Percentiles rank a stretch among this genome's conserved stretches.
phyloP scores from a whole-genome alignment of 441 rosid genomes.

The Croton laevigatus region DNA sequence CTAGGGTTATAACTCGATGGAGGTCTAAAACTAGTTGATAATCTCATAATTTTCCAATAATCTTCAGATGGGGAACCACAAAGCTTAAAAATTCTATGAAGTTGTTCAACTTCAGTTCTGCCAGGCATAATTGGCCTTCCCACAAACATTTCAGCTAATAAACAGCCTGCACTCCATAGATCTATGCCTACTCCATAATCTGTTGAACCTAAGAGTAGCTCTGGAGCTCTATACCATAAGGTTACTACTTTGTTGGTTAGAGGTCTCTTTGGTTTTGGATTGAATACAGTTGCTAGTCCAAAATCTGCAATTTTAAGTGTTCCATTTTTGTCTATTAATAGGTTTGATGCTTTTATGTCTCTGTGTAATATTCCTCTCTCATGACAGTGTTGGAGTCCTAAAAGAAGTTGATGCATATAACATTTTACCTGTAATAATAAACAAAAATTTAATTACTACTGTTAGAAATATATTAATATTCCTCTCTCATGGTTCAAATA shows the following conservation, averaged over 20 bases:
- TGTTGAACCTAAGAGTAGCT: constrained; percentile 65
- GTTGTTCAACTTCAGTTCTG: constrained; percentile 93
- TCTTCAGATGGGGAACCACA: constrained; percentile 85
- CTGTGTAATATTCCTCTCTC: constrained; percentile 78
- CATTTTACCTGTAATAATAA: constrained; percentile 51
- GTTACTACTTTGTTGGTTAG: constrained; percentile 84
- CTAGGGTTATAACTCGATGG: constrained; percentile 65
- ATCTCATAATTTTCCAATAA: constrained; percentile 72
- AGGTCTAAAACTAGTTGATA: constrained; percentile 64
- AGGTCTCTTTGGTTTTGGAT: constrained; percentile 45
- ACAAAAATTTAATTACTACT: too few relatives aligned
- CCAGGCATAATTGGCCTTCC: constrained; percentile 89
- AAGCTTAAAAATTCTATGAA: constrained; percentile 82
- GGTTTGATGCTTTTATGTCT: constrained; percentile 76
- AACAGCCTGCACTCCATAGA: constrained; percentile 88
- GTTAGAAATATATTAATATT: too few relatives aligned
- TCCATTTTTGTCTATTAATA: constrained; percentile 64
- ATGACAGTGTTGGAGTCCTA: constrained; percentile 83
- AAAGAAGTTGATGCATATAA: constrained; percentile 80
- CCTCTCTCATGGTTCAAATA: too few relatives aligned
- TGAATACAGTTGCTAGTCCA: constrained; percentile 65
- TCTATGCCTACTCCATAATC: constrained; percentile 84
- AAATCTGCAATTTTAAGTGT: constrained; percentile 76
- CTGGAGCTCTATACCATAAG: constrained; percentile 91
- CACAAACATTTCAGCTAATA: constrained; percentile 71